Percentiles rank a stretch among this genome's conserved stretches.
phyloP scores from a whole-genome alignment of 177 flowering plant genomes.

The Telopea speciosissima region DNA sequence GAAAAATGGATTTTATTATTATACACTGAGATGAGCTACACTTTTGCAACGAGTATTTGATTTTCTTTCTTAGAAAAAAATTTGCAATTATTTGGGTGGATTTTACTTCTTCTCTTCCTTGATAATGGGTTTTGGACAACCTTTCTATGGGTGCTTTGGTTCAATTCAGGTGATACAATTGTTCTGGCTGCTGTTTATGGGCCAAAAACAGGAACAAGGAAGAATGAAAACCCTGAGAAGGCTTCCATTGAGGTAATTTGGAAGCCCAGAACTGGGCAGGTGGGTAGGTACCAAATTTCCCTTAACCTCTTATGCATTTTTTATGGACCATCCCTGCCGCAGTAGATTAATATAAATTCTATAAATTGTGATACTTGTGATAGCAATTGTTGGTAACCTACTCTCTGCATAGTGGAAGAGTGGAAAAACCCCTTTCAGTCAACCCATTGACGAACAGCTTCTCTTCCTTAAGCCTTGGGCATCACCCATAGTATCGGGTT shows the following conservation, averaged over 20 bases:
- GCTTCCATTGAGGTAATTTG: conserved; percentile 88
- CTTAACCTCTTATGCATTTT: not conserved
- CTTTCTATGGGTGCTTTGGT: conserved; percentile 1
- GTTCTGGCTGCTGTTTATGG: conserved; percentile 92
- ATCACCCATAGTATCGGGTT: not conserved
- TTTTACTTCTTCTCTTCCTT: not conserved
- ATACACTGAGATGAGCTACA: too few relatives aligned
- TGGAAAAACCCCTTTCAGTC: not conserved
- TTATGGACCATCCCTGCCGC: too few relatives aligned
- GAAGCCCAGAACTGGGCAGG: conserved; percentile 90
- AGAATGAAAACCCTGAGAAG: conserved; percentile 90
- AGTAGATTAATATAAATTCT: not conserved
- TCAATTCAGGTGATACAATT: conserved; percentile 63
- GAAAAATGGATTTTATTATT: not conserved
- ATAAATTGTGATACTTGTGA: not conserved
- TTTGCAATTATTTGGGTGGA: not conserved
- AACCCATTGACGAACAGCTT: not conserved
- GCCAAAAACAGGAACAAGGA: conserved; percentile 84
- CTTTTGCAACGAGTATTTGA: not conserved
- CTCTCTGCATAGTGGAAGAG: not conserved
- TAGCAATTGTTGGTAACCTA: not conserved
- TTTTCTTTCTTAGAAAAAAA: not conserved
- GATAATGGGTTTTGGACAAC: not conserved
- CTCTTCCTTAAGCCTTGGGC: not conserved
- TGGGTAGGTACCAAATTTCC: conserved; percentile 37